A percentile compares a stretch with the other conserved stretches of the same genome.
These are phyloP conservation scores for Ophiostoma sp. DNA, from an alignment of 2,329 filamentous ascomycete species.

Conservation along the genomic window DNA sequence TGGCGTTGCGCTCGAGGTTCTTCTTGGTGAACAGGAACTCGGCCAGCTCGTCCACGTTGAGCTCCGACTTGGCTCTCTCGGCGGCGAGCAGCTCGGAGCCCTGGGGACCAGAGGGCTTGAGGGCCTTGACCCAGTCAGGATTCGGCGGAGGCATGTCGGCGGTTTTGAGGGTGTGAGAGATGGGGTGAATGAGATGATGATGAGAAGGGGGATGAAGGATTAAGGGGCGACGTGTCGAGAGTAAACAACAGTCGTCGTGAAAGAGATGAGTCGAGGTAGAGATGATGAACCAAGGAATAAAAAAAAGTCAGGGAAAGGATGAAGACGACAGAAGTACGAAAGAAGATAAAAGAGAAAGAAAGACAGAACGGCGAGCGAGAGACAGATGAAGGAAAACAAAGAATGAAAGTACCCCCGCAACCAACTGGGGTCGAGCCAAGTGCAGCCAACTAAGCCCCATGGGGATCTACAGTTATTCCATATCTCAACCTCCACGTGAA, in stretches of 20 bases:
- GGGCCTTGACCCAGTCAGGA: constrained; percentile 32
- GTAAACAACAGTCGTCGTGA: neutral
- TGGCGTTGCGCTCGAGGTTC: constrained; percentile 54
- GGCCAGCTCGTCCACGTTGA: constrained; percentile 62
- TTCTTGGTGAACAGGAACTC: constrained; percentile 65
- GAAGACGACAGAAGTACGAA: neutral
- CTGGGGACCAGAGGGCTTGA: constrained; percentile 52
- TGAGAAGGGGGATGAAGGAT: neutral
- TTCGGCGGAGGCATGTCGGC: constrained; percentile 15
- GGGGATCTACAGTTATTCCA: constrained; percentile 3
- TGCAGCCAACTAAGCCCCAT: neutral
- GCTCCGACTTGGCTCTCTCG: constrained; percentile 62
- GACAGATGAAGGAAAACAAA: constrained; percentile 9
- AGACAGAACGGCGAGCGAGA: neutral
- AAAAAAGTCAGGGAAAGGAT: neutral
- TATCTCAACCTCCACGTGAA: neutral
- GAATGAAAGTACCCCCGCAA: constrained; percentile 3
- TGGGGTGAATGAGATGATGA: neutral
- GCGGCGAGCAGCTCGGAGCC: constrained; percentile 63
- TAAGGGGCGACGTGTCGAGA: neutral
- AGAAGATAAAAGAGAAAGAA: neutral
- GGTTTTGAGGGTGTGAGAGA: neutral
- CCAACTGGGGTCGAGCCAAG: neutral
- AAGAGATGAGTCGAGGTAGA: neutral
- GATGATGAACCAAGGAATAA: neutral